Base-by-base conservation (phyloP, 192 early-diverging fungal species). In the Entophlyctis luteolus region DNA sequence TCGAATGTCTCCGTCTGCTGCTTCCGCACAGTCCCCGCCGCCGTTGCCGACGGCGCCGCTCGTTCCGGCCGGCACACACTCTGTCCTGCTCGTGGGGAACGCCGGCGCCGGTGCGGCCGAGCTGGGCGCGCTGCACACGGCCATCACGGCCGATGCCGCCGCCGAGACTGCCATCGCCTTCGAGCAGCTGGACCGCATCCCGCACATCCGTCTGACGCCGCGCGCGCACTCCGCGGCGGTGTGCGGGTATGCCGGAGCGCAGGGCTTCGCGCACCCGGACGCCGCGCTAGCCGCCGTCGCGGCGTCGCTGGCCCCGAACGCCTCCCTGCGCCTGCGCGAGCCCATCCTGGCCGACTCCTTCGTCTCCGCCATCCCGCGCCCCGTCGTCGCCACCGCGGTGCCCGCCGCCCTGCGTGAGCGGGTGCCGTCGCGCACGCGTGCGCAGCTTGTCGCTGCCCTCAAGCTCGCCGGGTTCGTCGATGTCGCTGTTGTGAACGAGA, bases 391-490 rank as follows among this genome's bases (percentile, higher is more conserved):
- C 8, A 16, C 14, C 23, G 16, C 55, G 36, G 35, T 18, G 20
- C 31, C 45, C 32, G 36, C 12, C 70, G 79, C 1, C 70, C 62
- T 38, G 54, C 62, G 23, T 3, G 3, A 22, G 48, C 82, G 87
- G 16, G 55, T 86, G 27, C 73, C 75, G 12, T 75, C 79, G 57
- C 85, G 89, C 46, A 86, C 87, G 12, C 62, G 78, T 29, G 60
- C 71, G 6, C 83, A 84, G 39, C 75, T 96, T 5, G 67, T 84
- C 2, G 86, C 89, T 3, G 86, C 82, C 55, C 75, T 95, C 39
- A 87, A 87, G 69, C 84, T 96, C 67, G 85, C 90, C 48, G 95
- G 95, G 8, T 94, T 94, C 72, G 83, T 94, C 25, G 88, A 92
- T 60, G 65, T 83, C 6, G 63, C 74, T 27, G 60, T 87, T 25